phyloP scores from a whole-genome alignment of 129 eudicot genomes.

The Helichrysum umbraculigerum region DNA sequence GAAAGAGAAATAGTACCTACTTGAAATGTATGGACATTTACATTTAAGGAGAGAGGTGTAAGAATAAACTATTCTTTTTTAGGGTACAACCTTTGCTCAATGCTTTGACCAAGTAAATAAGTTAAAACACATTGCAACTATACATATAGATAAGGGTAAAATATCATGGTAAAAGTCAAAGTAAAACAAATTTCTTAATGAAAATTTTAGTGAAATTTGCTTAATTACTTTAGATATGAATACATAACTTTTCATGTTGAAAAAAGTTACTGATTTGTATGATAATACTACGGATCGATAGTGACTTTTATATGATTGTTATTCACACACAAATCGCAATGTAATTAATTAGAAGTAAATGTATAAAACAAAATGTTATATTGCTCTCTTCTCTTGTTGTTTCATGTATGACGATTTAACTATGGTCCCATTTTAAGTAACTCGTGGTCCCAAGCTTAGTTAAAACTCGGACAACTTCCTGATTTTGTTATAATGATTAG shows the following conservation, averaged over 20 bases:
- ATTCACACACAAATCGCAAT: too few species aligned
- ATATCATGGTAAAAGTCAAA: too few species aligned
- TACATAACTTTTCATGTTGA: too few species aligned
- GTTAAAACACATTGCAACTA: conserved; percentile 10
- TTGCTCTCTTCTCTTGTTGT: not conserved
- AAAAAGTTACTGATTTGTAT: too few species aligned
- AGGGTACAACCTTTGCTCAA: not conserved
- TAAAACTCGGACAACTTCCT: not conserved
- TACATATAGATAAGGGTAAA: not conserved
- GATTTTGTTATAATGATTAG: not conserved
- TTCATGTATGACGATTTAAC: not conserved
- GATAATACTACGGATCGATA: too few species aligned
- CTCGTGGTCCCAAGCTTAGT: not conserved
- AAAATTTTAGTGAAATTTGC: too few species aligned
- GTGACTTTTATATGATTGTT: too few species aligned
- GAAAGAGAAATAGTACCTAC: conserved; percentile 15
- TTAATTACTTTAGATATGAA: too few species aligned
- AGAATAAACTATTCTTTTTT: not conserved
- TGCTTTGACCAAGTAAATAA: not conserved
- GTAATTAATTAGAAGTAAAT: not conserved
- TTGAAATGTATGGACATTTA: not conserved
- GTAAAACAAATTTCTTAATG: too few species aligned
- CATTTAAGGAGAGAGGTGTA: not conserved
- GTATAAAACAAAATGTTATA: not conserved
- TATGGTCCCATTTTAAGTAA: not conserved